phyloP scores from a whole-genome alignment of 2,329 filamentous ascomycete genomes.

The Penicillium sp. region DNA sequence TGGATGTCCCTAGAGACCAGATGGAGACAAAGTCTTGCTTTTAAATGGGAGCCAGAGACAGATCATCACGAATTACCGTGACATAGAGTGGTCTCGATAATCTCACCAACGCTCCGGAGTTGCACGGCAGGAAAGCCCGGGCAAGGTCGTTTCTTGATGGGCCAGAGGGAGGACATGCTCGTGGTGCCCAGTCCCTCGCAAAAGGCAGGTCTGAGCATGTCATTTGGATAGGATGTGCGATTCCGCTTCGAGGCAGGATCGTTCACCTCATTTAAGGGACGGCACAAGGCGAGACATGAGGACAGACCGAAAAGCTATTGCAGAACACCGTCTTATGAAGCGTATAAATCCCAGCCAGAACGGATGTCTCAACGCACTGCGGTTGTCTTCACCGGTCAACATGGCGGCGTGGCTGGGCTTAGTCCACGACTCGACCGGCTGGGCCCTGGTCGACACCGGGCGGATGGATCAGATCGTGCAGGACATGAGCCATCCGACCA shows the following conservation, averaged over 20 bases:
- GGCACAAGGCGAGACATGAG: slow-evolving; percentile 3
- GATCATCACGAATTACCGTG: neutral
- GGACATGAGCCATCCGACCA: slow-evolving; percentile 17
- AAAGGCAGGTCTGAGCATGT: slow-evolving; percentile 4
- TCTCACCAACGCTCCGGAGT: slow-evolving; percentile 2
- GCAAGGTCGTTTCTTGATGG: slow-evolving; percentile 1
- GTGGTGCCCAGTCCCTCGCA: neutral
- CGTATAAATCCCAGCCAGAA: neutral
- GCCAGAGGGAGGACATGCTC: neutral
- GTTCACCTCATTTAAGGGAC: slow-evolving; percentile 3
- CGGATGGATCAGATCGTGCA: slow-evolving; percentile 20
- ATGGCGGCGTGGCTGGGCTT: slow-evolving; percentile 26
- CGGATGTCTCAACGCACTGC: neutral
- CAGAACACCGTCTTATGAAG: neutral
- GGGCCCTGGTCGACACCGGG: slow-evolving; percentile 22
- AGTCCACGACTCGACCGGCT: slow-evolving; percentile 13
- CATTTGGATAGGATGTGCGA: neutral
- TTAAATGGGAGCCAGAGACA: neutral
- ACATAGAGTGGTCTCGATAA: neutral
- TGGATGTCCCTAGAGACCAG: neutral
- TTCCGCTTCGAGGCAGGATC: neutral
- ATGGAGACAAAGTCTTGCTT: neutral
- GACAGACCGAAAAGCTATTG: neutral
- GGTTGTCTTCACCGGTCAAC: slow-evolving; percentile 1
- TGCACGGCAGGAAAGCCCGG: slow-evolving; percentile 3